These are phyloP conservation scores for Trametes coccinea DNA, from an alignment of 768 basidiomycete genomes.

Conservation along the genomic window DNA sequence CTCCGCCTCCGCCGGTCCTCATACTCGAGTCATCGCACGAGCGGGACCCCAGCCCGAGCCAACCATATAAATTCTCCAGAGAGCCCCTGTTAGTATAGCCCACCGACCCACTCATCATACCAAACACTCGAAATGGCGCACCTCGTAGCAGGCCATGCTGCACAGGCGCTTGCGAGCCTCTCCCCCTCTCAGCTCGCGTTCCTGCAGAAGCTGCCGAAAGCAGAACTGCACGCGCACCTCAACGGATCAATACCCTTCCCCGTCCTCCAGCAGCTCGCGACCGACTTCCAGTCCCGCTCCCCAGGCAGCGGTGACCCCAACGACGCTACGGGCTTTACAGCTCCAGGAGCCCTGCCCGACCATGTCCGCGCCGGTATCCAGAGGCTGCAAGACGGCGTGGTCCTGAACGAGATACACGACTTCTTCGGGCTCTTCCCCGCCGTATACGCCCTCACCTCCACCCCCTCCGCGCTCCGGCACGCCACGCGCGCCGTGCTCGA, in stretches of 20 bases:
- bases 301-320: neutral
- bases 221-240: constrained; percentile 84
- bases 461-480: constrained; percentile 49
- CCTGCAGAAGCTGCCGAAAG: constrained; percentile 67
- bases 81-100: too few species aligned
- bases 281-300: constrained; percentile 32
- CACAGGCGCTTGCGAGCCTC: constrained; percentile 56
- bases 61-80: too few species aligned
- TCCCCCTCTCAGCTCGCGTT: constrained; percentile 53
- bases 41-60: too few species aligned
- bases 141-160: constrained; percentile 36
- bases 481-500: constrained; percentile 67
- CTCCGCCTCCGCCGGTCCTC: too few species aligned
- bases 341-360: constrained; percentile 4
- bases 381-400: constrained; percentile 40
- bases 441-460: constrained; percentile 76
- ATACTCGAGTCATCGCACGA: too few species aligned
- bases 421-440: constrained; percentile 77
- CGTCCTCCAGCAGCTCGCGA: constrained; percentile 62
- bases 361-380: constrained; percentile 46
- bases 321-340: neutral
- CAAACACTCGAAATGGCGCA: neutral
- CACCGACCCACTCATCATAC: too few species aligned
- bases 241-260: constrained; percentile 80
- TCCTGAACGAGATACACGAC: constrained; percentile 58